These are phyloP conservation scores for Platanus orientalis DNA, from an alignment of 164 flowering plant genomes.

Conservation along the genomic window DNA sequence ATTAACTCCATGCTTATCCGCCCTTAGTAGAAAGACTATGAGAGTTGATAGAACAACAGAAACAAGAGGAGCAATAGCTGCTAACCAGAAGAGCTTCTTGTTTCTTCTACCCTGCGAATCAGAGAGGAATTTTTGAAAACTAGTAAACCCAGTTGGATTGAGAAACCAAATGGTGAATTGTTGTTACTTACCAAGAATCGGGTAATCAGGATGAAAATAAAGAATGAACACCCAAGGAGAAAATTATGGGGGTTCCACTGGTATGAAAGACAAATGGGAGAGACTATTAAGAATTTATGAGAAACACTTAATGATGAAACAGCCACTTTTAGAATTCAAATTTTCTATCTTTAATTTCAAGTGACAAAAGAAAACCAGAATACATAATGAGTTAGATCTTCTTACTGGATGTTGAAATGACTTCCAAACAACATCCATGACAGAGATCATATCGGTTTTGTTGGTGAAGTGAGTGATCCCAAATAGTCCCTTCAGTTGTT, in stretches of 20 bases:
- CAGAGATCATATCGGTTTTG: constrained; percentile 76
- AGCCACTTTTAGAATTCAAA: not conserved
- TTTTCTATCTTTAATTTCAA: too few relatives aligned
- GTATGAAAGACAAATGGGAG: not conserved
- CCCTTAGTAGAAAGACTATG: constrained; percentile 54
- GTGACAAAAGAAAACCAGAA: not conserved
- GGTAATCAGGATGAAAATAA: constrained; percentile 62
- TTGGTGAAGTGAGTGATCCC: constrained; percentile 64
- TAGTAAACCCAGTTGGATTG: not conserved
- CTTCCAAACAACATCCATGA: constrained; percentile 37
- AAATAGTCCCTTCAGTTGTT: constrained; percentile 74
- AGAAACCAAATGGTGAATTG: not conserved
- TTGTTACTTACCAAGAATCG: constrained; percentile 54
- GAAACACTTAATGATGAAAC: too few relatives aligned
- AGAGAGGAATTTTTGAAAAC: not conserved
- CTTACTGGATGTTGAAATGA: constrained; percentile 53
- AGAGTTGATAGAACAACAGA: constrained; percentile 69
- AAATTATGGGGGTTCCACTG: constrained; percentile 72
- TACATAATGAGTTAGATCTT: not conserved
- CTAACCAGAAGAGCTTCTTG: constrained; percentile 79
- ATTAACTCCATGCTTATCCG: constrained; percentile 72
- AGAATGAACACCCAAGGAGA: constrained; percentile 65
- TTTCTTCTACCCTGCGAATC: constrained; percentile 53
- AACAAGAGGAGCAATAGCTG: constrained; percentile 75
- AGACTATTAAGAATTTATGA: not conserved